Percentiles rank a stretch among this genome's conserved stretches.
Conservation (phyloP, 1,284 basidiomycete genomes). For the Exobasidium rhododendri region DNA sequence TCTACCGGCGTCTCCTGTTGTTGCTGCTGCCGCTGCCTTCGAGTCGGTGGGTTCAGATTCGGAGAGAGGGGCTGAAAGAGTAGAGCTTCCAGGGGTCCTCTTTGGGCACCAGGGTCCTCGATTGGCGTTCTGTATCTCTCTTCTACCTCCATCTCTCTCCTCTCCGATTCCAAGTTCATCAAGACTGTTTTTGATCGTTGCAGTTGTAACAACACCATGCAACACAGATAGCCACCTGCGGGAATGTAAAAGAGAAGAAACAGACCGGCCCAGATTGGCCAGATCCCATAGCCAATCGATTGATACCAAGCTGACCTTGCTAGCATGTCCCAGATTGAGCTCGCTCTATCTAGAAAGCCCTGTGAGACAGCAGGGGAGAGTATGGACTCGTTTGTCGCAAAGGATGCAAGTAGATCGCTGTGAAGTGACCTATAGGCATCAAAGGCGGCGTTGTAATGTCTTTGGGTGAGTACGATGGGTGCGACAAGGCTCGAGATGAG, state of each 20-base stretch:
- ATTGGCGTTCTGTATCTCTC: slow-evolving; percentile 8
- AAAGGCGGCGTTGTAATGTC: slow-evolving; percentile 17
- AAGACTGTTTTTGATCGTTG: slow-evolving; percentile 22
- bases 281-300: slow-evolving; percentile 29
- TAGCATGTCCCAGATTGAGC: slow-evolving; percentile 23
- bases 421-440: slow-evolving; percentile 14
- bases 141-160: slow-evolving; percentile 20
- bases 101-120: not conserved
- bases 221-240: slow-evolving; percentile 35
- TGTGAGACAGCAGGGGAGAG: slow-evolving; percentile 15
- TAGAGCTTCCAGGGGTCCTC: not conserved
- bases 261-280: slow-evolving; percentile 34
- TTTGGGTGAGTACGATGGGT: slow-evolving; percentile 18
- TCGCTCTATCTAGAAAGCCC: slow-evolving; percentile 17
- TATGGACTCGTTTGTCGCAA: not conserved
- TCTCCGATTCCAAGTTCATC: slow-evolving; percentile 17
- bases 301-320: slow-evolving; percentile 25
- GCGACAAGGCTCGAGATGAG: slow-evolving; percentile 26
- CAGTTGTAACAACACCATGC: slow-evolving; percentile 27
- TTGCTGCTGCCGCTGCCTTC: too few species aligned
- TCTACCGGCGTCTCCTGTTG: not conserved
- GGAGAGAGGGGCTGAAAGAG: slow-evolving; percentile 19
- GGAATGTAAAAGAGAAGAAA: slow-evolving; percentile 42
- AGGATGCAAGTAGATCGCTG: not conserved
- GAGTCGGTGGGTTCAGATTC: too few species aligned